Percentiles rank a stretch among this genome's conserved stretches.
phyloP scores from a whole-genome alignment of 2,329 filamentous ascomycete genomes.

The Trichoderma breve region DNA sequence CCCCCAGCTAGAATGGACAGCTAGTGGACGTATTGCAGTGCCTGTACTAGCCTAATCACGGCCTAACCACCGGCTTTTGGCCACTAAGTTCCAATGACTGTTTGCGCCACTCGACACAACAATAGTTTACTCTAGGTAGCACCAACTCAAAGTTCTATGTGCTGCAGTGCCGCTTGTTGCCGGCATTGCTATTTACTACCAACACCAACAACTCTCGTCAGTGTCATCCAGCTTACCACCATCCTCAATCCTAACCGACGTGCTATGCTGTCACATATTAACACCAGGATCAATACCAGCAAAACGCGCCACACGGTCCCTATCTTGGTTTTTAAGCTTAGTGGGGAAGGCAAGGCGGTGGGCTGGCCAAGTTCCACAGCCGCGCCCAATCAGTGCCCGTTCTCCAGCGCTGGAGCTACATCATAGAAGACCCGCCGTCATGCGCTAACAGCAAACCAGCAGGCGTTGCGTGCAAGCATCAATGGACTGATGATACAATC shows the following conservation, averaged over 20 bases:
- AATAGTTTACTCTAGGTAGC: background rate
- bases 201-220: background rate
- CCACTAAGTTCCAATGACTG: background rate
- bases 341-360: background rate
- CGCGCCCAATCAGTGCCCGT: background rate
- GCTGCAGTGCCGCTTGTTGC: background rate
- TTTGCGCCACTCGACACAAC: background rate
- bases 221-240: background rate
- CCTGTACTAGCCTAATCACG: background rate
- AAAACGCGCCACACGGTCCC: background rate
- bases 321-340: background rate
- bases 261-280: background rate
- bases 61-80: background rate
- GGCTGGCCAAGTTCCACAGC: background rate
- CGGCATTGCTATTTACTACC: background rate
- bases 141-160: background rate
- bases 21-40: background rate
- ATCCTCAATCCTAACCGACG: background rate
- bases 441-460: constrained; percentile 1
- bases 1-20: background rate
- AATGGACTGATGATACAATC: background rate
- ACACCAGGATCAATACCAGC: background rate
- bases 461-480: background rate
- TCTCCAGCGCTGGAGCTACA: background rate
- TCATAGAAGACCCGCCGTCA: background rate